A percentile compares a stretch with the other conserved stretches of the same genome.
phyloP scores from a whole-genome alignment of 1,139 yeast genomes.

The Tardiomyces blankii region DNA sequence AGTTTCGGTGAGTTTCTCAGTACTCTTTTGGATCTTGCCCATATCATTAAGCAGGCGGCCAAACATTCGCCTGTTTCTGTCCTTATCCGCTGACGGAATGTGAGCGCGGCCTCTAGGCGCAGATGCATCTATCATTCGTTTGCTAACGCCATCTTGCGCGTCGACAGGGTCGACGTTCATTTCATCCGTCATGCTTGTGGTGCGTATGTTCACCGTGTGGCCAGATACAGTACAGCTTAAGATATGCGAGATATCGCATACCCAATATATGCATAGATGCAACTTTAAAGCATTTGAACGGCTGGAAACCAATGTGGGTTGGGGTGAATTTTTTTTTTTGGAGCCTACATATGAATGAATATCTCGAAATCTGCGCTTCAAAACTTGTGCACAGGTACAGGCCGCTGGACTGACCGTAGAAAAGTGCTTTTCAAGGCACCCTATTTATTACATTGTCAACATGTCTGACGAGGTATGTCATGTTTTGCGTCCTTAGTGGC shows the following conservation, averaged over 20 bases:
- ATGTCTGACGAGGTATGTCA: slow-evolving; percentile 1
- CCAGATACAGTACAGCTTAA: too few relatives aligned
- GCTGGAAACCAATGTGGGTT: too few relatives aligned
- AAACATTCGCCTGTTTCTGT: not conserved
- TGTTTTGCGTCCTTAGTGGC: not conserved
- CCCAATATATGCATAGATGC: too few relatives aligned
- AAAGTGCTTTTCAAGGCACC: too few relatives aligned
- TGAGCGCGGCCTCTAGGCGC: not conserved
- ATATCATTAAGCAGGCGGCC: not conserved
- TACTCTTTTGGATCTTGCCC: not conserved
- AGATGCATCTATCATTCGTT: not conserved
- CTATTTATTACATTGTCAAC: not conserved
- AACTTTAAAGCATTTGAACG: too few relatives aligned
- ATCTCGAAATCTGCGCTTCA: too few relatives aligned
- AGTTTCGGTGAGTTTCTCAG: not conserved
- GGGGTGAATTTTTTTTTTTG: too few relatives aligned
- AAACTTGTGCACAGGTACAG: too few relatives aligned
- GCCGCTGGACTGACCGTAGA: too few relatives aligned
- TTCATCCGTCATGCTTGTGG: not conserved
- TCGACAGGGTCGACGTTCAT: not conserved
- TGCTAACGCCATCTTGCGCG: not conserved
- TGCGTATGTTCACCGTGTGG: too few relatives aligned
- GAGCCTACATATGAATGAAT: too few relatives aligned
- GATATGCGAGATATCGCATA: too few relatives aligned
- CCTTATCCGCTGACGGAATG: not conserved